Conservation (phyloP, 306 rosid species). For the Vigna unguiculata region DNA sequence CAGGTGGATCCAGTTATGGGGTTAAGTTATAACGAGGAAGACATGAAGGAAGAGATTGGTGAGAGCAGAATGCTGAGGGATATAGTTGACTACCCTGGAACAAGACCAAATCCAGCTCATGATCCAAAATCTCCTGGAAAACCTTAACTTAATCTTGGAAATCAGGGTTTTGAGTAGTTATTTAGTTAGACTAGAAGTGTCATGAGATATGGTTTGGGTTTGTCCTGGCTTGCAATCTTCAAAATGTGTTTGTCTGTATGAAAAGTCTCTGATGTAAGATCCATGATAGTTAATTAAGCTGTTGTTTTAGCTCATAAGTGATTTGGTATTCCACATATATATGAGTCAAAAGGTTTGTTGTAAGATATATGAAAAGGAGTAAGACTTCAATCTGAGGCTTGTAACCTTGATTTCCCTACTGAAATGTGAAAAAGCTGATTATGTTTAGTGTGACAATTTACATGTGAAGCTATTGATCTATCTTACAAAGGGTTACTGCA, state of each 20-base stretch:
- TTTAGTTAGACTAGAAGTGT: neutral
- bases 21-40: slow-evolving; percentile 19
- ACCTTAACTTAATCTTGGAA: slow-evolving; percentile 29
- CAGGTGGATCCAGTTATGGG: slow-evolving; percentile 35
- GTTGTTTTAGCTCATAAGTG: neutral
- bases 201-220: slow-evolving; percentile 27
- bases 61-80: slow-evolving; percentile 46
- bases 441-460: neutral
- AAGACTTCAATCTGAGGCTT: slow-evolving; percentile 4
- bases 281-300: neutral
- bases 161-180: slow-evolving; percentile 12
- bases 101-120: slow-evolving; percentile 51
- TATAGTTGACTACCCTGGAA: slow-evolving; percentile 41
- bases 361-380: slow-evolving; percentile 12
- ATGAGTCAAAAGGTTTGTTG: slow-evolving; percentile 16
- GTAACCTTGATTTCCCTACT: slow-evolving; percentile 23
- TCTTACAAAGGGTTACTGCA: neutral
- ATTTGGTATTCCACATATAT: neutral
- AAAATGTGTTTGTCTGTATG: neutral
- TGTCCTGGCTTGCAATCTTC: slow-evolving; percentile 20
- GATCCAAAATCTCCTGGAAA: slow-evolving; percentile 50
- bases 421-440: neutral
- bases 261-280: neutral
- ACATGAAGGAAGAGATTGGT: slow-evolving; percentile 24
- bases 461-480: neutral